phyloP scores from a whole-genome alignment of 768 basidiomycete species.

The Rubroboletus satanas region DNA sequence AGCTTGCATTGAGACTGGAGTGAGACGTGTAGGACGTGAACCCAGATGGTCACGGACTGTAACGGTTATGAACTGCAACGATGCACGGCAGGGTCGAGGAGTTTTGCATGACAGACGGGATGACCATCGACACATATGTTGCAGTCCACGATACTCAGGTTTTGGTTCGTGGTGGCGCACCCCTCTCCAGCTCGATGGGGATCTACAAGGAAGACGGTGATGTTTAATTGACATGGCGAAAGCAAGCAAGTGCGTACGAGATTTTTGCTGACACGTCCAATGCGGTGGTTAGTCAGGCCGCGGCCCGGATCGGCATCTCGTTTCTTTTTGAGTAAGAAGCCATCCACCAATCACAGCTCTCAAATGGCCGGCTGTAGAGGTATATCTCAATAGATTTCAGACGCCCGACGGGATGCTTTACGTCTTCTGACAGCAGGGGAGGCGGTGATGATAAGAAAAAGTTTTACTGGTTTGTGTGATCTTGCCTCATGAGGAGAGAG shows the following conservation, averaged over 20 bases:
- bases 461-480: neutral
- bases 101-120: neutral
- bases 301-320: too few relatives aligned
- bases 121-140: neutral
- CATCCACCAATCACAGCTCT: too few relatives aligned
- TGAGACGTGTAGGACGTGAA: neutral
- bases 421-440: slow-evolving; percentile 14
- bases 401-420: slow-evolving; percentile 9
- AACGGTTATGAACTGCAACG: slow-evolving; percentile 13
- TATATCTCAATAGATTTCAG: slow-evolving; percentile 3
- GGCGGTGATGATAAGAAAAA: slow-evolving; percentile 3
- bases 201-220: neutral
- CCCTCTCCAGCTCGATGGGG: neutral
- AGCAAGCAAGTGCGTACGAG: neutral
- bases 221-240: neutral
- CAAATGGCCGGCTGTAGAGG: too few relatives aligned
- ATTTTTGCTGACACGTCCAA: slow-evolving; percentile 4
- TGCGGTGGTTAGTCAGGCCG: neutral
- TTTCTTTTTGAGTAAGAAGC: too few relatives aligned
- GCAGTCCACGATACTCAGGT: neutral
- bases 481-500: neutral
- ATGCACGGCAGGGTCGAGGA: slow-evolving; percentile 2
- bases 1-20: neutral
- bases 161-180: neutral
- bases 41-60: neutral